Evolutionary conservation across 2,329 filamentous ascomycete species (phyloP).

Genomic region (Hypoxylon sp.): DNA sequence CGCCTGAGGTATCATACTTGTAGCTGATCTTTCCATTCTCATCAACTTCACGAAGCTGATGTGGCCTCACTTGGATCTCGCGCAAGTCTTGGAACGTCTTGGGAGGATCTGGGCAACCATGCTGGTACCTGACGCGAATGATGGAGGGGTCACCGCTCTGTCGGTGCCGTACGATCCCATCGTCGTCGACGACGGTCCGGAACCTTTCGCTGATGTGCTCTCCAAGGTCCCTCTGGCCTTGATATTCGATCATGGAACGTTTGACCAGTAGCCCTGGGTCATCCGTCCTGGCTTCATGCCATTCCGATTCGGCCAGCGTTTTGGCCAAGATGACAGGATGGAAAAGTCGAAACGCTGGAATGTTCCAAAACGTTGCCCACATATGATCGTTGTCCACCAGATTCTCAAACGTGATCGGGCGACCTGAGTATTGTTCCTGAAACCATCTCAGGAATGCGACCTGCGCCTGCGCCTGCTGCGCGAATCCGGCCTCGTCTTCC

Average conservation of each 20-base stretch:
- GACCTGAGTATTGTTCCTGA: not conserved
- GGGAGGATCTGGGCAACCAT: too few relatives aligned
- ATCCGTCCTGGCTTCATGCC: not conserved
- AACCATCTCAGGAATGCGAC: not conserved
- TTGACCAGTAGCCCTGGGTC: not conserved
- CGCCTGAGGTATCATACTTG: too few relatives aligned
- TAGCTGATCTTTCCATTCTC: too few relatives aligned
- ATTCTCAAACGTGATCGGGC: not conserved
- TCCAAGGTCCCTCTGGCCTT: not conserved
- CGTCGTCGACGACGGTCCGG: not conserved
- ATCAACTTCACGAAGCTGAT: too few relatives aligned
- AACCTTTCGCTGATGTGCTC: not conserved
- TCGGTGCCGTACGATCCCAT: not conserved
- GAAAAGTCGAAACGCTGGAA: not conserved
- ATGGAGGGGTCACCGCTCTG: not conserved
- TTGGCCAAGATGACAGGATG: not conserved
- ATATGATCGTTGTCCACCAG: not conserved
- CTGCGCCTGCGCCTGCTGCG: not conserved
- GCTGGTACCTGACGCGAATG: not conserved
- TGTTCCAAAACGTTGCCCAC: not conserved
- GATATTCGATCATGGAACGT: not conserved
- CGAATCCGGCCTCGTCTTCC: not conserved
- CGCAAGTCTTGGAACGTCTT: too few relatives aligned
- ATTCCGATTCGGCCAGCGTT: not conserved
- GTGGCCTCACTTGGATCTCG: too few relatives aligned